Percentiles rank a stretch among this genome's conserved stretches.
Conservation (phyloP, 495 filamentous ascomycete species). For the Platismatia glauca region DNA sequence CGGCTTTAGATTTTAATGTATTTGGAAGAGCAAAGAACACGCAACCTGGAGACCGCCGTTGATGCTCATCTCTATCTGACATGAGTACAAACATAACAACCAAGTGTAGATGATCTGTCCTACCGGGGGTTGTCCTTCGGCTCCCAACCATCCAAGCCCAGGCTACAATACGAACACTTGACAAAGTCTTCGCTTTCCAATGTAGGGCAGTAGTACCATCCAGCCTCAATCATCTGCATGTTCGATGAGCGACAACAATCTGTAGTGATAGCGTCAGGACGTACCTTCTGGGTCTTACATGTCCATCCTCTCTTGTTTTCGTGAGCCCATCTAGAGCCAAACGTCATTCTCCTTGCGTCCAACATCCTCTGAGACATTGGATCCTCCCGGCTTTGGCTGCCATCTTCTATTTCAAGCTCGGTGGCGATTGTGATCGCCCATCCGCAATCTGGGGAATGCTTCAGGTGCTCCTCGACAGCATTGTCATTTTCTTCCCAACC, state of each 20-base stretch:
- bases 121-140: slow-evolving; percentile 78
- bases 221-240: slow-evolving; percentile 73
- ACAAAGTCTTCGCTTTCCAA: slow-evolving; percentile 73
- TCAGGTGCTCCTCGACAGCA: slow-evolving; percentile 73
- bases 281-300: slow-evolving; percentile 78
- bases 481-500: slow-evolving; percentile 85
- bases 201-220: slow-evolving; percentile 87
- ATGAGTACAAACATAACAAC: slow-evolving; percentile 26
- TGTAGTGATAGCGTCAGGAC: slow-evolving; percentile 20
- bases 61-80: slow-evolving; percentile 67
- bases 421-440: slow-evolving; percentile 79
- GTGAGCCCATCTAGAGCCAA: slow-evolving; percentile 72
- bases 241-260: slow-evolving; percentile 21
- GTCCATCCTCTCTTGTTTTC: slow-evolving; percentile 80
- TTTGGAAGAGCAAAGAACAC: slow-evolving; percentile 61
- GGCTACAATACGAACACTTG: slow-evolving; percentile 77
- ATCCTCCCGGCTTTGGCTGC: slow-evolving; percentile 53
- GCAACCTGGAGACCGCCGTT: slow-evolving; percentile 66
- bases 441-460: slow-evolving; percentile 69
- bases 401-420: slow-evolving; percentile 54
- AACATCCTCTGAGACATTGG: slow-evolving; percentile 60
- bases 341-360: slow-evolving; percentile 72
- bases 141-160: slow-evolving; percentile 88
- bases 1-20: slow-evolving; percentile 44
- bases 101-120: slow-evolving; percentile 29